Conservation (phyloP, 2,329 filamentous ascomycete genomes). For the Lachnellula subtilissima region DNA sequence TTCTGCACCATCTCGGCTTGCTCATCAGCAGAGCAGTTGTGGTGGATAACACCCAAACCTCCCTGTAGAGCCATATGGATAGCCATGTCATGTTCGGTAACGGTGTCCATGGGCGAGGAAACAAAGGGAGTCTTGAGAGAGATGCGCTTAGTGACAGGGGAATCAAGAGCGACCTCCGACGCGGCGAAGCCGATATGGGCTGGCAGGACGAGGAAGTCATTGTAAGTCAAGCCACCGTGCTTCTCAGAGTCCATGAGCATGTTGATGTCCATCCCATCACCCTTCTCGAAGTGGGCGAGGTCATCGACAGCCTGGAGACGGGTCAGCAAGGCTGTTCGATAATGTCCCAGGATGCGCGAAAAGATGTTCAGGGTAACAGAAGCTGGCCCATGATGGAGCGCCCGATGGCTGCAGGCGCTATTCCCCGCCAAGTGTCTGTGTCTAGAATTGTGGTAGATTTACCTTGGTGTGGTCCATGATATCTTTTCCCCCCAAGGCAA, state of each 20-base stretch:
- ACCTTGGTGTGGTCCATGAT: conserved; percentile 63
- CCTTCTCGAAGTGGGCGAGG: conserved; percentile 72
- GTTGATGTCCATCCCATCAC: conserved; percentile 82
- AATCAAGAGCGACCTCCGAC: conserved; percentile 80
- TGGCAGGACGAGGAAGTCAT: conserved; percentile 94
- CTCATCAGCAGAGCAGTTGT: conserved; percentile 97
- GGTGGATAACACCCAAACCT: conserved; percentile 91
- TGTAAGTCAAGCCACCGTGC: conserved; percentile 94
- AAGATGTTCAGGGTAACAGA: not conserved
- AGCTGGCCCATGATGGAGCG: too few relatives aligned
- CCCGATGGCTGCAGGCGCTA: too few relatives aligned
- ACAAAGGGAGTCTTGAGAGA: conserved; percentile 94
- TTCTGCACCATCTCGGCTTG: conserved; percentile 99
- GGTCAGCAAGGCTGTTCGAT: not conserved
- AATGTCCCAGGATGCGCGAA: too few relatives aligned
- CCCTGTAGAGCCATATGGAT: conserved; percentile 92
- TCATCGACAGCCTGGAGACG: conserved; percentile 60
- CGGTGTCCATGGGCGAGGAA: conserved; percentile 98
- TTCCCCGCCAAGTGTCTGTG: not conserved
- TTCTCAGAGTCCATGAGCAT: conserved; percentile 86
- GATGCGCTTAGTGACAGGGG: conserved; percentile 91
- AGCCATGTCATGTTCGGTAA: conserved; percentile 99
- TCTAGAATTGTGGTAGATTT: not conserved
- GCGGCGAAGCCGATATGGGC: conserved; percentile 98
- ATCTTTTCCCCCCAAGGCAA: conserved; percentile 38